phyloP scores from a whole-genome alignment of 371 early-diverging fungal genomes.

The Homolaphlyctis polyrhiza region DNA sequence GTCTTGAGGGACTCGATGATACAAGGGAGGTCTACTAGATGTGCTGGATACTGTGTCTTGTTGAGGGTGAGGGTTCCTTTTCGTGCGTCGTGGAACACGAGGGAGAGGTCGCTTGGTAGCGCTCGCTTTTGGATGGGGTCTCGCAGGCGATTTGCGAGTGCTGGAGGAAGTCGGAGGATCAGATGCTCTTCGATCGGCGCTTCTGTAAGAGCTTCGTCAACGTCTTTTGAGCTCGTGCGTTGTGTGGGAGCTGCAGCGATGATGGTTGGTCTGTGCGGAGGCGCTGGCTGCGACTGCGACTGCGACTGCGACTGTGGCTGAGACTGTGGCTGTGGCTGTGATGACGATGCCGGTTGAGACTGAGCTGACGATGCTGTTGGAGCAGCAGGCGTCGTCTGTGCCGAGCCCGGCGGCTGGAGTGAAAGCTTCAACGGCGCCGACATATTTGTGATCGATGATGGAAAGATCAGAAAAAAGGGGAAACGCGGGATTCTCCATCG shows the following conservation, averaged over 20 bases:
- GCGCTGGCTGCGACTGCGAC: no score
- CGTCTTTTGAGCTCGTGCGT: background rate
- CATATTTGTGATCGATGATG: no score
- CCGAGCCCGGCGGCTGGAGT: no score
- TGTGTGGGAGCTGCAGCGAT: background rate
- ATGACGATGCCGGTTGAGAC: no score
- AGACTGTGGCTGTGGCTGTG: no score
- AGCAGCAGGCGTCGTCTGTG: no score
- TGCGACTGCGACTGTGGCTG: no score
- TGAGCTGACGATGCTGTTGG: no score
- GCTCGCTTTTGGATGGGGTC: conserved; percentile 65
- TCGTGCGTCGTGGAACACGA: background rate
- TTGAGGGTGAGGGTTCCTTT: background rate
- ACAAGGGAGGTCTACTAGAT: conserved; percentile 89
- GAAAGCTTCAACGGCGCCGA: no score
- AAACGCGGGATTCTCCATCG: no score
- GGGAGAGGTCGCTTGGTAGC: conserved; percentile 58
- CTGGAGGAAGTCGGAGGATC: conserved; percentile 72
- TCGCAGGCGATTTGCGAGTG: conserved; percentile 56
- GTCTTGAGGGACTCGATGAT: conserved; percentile 97
- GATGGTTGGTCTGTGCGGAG: background rate
- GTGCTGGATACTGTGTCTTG: conserved; percentile 51
- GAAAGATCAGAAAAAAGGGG: no score
- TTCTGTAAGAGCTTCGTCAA: conserved; percentile 8
- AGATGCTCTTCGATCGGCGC: conserved; percentile 38